A percentile compares a stretch with the other conserved stretches of the same genome.
These are phyloP conservation scores for Diaporthe citriasiana DNA, from an alignment of 2,329 filamentous ascomycete species.

Conservation along the genomic window DNA sequence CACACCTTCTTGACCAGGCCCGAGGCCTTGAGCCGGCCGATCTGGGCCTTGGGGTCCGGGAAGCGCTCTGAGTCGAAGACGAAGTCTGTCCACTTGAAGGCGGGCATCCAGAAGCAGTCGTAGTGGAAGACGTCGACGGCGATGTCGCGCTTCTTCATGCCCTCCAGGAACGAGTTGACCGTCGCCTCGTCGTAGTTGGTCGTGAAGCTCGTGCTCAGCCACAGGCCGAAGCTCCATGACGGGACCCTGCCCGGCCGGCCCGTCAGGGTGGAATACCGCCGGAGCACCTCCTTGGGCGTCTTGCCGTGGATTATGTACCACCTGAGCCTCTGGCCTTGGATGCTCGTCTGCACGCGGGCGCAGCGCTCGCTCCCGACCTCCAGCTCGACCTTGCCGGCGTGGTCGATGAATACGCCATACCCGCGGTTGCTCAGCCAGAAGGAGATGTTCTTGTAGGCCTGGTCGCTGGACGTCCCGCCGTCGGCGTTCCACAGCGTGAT, in stretches of 20 bases:
- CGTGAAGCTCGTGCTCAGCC: constrained; percentile 83
- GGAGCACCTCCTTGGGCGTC: constrained; percentile 79
- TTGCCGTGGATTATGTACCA: constrained; percentile 82
- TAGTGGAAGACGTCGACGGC: constrained; percentile 82
- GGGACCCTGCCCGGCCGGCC: constrained; percentile 76
- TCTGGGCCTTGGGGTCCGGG: constrained; percentile 75
- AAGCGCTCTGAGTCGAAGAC: constrained; percentile 78
- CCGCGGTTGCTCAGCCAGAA: constrained; percentile 80
- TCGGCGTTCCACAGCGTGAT: constrained; percentile 76
- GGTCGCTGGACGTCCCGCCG: constrained; percentile 76
- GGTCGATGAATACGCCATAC: constrained; percentile 83
- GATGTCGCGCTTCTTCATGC: constrained; percentile 75
- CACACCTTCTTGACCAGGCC: constrained; percentile 75
- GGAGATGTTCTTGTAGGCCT: constrained; percentile 80
- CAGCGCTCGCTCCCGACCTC: constrained; percentile 83
- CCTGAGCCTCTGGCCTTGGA: constrained; percentile 78
- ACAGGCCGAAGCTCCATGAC: constrained; percentile 81
- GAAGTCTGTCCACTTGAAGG: constrained; percentile 83
- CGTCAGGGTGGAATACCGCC: constrained; percentile 76
- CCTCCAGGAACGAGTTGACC: constrained; percentile 76
- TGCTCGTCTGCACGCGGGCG: constrained; percentile 77
- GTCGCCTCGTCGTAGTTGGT: constrained; percentile 80
- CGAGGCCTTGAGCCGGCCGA: constrained; percentile 73
- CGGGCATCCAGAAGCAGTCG: constrained; percentile 84
- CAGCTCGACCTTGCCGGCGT: constrained; percentile 76